These are phyloP conservation scores for Arachnopeziza araneosa DNA, from an alignment of 2,329 filamentous ascomycete species.

Conservation along the genomic window DNA sequence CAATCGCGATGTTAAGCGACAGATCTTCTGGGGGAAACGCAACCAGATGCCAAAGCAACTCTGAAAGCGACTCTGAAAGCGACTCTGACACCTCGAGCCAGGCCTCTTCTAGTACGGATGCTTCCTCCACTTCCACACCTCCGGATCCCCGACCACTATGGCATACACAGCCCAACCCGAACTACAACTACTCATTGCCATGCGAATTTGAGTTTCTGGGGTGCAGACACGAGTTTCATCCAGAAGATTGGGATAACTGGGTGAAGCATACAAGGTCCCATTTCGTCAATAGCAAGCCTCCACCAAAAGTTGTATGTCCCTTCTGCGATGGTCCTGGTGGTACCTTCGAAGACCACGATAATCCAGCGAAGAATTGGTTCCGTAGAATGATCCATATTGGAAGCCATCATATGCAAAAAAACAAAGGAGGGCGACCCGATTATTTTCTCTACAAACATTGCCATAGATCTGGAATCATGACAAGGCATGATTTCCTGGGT, in stretches of 20 bases:
- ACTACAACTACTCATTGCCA: constrained; percentile 14
- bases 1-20: too few relatives aligned
- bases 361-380: constrained; percentile 9
- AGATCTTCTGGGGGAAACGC: too few relatives aligned
- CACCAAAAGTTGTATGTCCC: constrained; percentile 39
- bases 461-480: constrained; percentile 26
- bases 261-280: constrained; percentile 38
- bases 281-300: constrained; percentile 34
- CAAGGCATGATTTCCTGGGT: constrained; percentile 13
- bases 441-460: constrained; percentile 38
- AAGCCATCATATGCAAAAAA: constrained; percentile 32
- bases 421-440: constrained; percentile 34
- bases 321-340: constrained; percentile 39
- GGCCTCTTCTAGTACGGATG: background rate
- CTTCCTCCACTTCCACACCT: background rate
- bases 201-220: constrained; percentile 21
- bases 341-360: constrained; percentile 6
- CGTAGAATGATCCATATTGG: constrained; percentile 46
- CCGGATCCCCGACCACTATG: background rate
- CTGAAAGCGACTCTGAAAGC: too few relatives aligned
- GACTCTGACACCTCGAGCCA: background rate
- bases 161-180: background rate
- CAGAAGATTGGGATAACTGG: constrained; percentile 39
- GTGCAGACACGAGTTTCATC: constrained; percentile 36
- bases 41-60: too few relatives aligned